A percentile compares a stretch with the other conserved stretches of the same genome.
phyloP scores from a whole-genome alignment of 768 basidiomycete species.

The Agaricus sinodeliciosus region DNA sequence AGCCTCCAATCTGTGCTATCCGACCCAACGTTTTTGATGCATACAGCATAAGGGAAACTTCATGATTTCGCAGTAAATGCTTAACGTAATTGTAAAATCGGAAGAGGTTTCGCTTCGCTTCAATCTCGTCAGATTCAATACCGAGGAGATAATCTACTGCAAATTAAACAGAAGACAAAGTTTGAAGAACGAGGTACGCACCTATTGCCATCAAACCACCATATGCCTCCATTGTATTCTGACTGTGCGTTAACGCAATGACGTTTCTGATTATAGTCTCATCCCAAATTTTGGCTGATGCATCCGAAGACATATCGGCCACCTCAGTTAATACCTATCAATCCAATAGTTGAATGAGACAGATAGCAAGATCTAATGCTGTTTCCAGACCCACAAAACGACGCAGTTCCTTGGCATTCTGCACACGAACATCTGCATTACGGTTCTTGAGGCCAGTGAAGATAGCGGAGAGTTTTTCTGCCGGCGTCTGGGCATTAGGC shows the following conservation, averaged over 20 bases:
- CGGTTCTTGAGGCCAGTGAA: conserved; percentile 63
- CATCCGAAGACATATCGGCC: conserved; percentile 77
- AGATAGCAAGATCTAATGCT: conserved; percentile 1
- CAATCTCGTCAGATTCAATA: conserved; percentile 74
- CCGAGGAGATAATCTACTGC: conserved; percentile 64
- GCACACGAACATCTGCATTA: conserved; percentile 54
- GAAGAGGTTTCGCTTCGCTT: conserved; percentile 75
- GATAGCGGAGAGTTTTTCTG: conserved; percentile 52
- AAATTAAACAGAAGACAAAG: conserved; percentile 4
- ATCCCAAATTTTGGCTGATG: conserved; percentile 79
- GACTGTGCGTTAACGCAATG: conserved; percentile 80
- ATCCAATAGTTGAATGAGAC: conserved; percentile 12
- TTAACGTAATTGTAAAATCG: conserved; percentile 92
- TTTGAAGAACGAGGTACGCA: conserved; percentile 24
- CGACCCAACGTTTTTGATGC: conserved; percentile 89
- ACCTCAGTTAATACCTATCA: conserved; percentile 64
- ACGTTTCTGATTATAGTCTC: conserved; percentile 74
- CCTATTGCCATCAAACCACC: conserved; percentile 88
- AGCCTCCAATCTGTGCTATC: conserved; percentile 79
- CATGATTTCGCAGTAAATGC: conserved; percentile 83
- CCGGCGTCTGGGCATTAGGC: conserved; percentile 47
- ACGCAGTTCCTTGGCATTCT: conserved; percentile 66
- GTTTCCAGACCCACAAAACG: conserved; percentile 52
- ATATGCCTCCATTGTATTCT: conserved; percentile 70
- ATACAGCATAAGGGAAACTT: conserved; percentile 89